phyloP scores from a whole-genome alignment of 768 basidiomycete species.

The Kondoa subrosea region DNA sequence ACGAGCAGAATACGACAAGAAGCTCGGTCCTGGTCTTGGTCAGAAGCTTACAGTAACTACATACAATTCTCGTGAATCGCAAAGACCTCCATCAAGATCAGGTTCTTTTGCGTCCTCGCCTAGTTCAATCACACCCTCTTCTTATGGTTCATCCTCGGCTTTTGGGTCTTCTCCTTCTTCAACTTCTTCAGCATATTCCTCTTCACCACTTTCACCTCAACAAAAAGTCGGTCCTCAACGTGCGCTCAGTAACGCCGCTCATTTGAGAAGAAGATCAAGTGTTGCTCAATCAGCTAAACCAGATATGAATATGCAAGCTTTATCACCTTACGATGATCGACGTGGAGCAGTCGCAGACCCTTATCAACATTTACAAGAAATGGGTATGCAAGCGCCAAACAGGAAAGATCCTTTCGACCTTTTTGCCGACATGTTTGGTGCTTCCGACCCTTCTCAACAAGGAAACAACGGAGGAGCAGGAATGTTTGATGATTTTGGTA shows the following conservation, averaged over 20 bases:
- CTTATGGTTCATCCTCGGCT: not conserved
- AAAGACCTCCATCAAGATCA: not conserved
- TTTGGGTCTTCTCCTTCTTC: not conserved
- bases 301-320: not conserved
- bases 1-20: not conserved
- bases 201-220: not conserved
- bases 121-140: not conserved
- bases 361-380: not conserved
- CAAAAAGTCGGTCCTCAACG: not conserved
- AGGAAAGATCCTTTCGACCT: not conserved
- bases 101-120: not conserved
- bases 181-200: too few species aligned
- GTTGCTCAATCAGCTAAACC: not conserved
- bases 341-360: not conserved
- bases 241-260: not conserved
- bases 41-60: not conserved
- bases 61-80: not conserved
- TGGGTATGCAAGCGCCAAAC: not conserved
- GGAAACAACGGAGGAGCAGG: not conserved
- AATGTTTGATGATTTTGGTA: not conserved
- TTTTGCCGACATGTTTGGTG: not conserved
- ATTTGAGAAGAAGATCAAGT: not conserved
- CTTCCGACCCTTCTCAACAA: not conserved
- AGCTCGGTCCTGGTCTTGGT: not conserved
- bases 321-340: not conserved